Evolutionary conservation across 805 yeast species (phyloP), one percentile per base, ranked within the genome.

Genomic region (Kodamaea nitidulidarum): DNA sequence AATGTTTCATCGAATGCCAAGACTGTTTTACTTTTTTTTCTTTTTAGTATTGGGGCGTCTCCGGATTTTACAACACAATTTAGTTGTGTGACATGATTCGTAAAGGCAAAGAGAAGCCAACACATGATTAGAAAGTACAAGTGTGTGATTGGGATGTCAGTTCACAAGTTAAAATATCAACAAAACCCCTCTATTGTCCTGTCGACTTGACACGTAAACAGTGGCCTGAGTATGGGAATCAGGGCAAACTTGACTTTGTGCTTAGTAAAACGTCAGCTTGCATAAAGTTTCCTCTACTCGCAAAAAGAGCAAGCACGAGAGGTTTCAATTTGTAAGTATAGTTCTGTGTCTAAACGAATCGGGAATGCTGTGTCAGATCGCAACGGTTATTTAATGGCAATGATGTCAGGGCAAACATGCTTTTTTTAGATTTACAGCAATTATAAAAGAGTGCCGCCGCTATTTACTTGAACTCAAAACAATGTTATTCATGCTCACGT

Each of bases 101-200:
- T 21, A n/a, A 16, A 30, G 6, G 16, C 22, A 30, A 30, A 17
- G 32, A 30, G 32, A 15, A 16, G 7, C 32, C 32, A 21, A 30
- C 7, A 7, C 6, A 27, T n/a, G 31, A 27, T 27, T 12, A 4
- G 16, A 25, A 25, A 7, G 4, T n/a, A n/a, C 27, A 9, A 25
- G 10, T 7, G 11, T 5, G n/a, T n/a, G 27, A 25, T n/a, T 21
- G 7, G 24, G 24, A 9, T 9, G 24, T 9, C 8, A 21, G 7
- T 21, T 9, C 24, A 7, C 24, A 21, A 7, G 9, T 25, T 10
- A n/a, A 25, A n/a, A 20, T 20, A 5, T 20, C 22, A 20, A 8
- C 22, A 20, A 20, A 20, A n/a, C n/a, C n/a, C n/a, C n/a, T n/a
- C n/a, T n/a, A n/a, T n/a, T n/a, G n/a, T n/a, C n/a, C n/a, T n/a